Evolutionary conservation across 148 eudicot genomes (phyloP).

Genomic region (Rhododendron williamsianum): DNA sequence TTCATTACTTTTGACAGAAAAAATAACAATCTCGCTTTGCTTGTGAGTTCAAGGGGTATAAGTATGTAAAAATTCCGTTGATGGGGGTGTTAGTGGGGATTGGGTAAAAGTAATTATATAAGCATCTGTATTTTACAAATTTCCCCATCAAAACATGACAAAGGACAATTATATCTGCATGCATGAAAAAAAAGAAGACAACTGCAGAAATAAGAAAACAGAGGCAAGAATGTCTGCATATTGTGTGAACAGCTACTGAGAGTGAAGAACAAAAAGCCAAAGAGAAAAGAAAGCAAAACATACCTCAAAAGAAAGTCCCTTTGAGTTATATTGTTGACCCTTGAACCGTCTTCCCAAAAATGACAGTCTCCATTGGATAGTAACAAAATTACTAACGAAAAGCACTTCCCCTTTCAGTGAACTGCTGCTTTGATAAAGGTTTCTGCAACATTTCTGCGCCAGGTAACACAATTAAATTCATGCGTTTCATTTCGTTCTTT

Average conservation of each 20-base stretch:
- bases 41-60: neutral
- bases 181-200: neutral
- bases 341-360: neutral
- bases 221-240: neutral
- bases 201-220: neutral
- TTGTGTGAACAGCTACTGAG: neutral
- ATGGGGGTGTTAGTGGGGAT: neutral
- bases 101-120: neutral
- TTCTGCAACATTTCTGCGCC: constrained; percentile 64
- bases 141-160: no score
- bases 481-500: constrained; percentile 40
- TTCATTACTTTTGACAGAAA: neutral
- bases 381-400: neutral
- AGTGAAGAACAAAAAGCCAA: neutral
- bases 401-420: neutral
- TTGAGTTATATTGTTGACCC: neutral
- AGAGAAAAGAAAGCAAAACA: neutral
- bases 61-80: neutral
- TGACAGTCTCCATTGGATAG: neutral
- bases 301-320: neutral
- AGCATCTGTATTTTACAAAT: neutral
- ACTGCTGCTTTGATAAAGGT: constrained; percentile 23
- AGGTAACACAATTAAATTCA: constrained; percentile 56
- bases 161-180: neutral
- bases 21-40: neutral